Evolutionary conservation across 2,329 filamentous ascomycete species (phyloP), one percentile per base, ranked within the genome.

Genomic region (Metarhizium rileyi): DNA sequence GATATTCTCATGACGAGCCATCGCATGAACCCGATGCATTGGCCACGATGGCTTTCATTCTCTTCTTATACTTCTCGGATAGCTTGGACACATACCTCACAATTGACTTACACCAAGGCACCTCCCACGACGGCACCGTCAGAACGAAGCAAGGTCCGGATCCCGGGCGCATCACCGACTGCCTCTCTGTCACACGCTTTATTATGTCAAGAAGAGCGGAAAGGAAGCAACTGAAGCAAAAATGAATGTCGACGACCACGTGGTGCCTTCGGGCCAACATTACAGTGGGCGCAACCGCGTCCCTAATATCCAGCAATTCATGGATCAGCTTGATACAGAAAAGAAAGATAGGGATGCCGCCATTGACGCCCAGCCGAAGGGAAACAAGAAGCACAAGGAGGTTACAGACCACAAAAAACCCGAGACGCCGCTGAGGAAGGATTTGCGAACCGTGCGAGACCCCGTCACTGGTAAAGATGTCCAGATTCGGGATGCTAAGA

Each of bases 391-490:
- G 44, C 52, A 59, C 23, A 64, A 56, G 51, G 67, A 72, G 33
- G 66, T 69, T 16, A 61, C 66, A 36, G 69, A 72, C 12, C 74
- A 81, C 52, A 64, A 68, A 27, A 64, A 68, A 14, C 60, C 70
- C 0, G 55, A 62, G 8, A 58, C 63, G 36, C 60, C 56, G 38
- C 69, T 67, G 46, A 69, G 57, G 42, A 68, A 69, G 45, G 64
- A 71, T 50, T 83, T 90, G 33, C 89, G 87, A 18, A 71, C 66
- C 7, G 90, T 95, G 42, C 89, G 86, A 1, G 91, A 97, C 63
- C 91, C 91, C 0, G 87, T 88, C 0, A 96, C 91, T 0, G 90
- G 90, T 20, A 86, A 82, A 47, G 77, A 95, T 55, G 86, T 96
- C 20, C 79, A 86, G 55, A 95, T 97, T 54, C 86, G 90, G 57